These are phyloP conservation scores for Leishmania aethiopica DNA, from an alignment of 208 protist species.

Conservation along the genomic window DNA sequence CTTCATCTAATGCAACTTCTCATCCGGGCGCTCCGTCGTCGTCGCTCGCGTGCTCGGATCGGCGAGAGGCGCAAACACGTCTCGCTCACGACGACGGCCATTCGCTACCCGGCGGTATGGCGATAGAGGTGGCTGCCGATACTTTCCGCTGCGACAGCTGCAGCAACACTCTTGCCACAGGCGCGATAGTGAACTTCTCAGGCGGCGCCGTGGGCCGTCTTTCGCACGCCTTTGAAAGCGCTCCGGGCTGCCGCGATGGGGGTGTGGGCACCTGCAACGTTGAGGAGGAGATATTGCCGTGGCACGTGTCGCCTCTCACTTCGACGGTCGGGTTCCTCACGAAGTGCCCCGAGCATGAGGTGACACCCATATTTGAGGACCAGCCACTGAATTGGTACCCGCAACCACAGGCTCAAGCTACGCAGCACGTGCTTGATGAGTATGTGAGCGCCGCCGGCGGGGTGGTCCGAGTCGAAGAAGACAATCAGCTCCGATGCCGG, in stretches of 20 bases:
- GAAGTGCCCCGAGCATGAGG: background rate
- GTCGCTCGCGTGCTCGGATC: background rate
- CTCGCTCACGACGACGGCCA: background rate
- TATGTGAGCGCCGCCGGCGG: background rate
- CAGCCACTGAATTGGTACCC: background rate
- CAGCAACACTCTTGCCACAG: background rate
- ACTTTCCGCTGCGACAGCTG: background rate
- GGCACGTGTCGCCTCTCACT: background rate
- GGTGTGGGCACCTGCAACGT: background rate
- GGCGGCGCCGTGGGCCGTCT: background rate
- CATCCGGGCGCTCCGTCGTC: background rate
- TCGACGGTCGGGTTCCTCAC: background rate
- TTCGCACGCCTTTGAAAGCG: background rate
- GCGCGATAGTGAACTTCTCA: background rate
- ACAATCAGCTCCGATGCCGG: background rate
- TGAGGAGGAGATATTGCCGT: background rate
- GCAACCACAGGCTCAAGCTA: background rate
- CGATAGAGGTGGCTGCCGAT: conserved; percentile 13
- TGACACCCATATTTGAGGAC: conserved; percentile 11
- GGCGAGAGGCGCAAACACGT: background rate
- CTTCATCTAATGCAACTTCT: background rate
- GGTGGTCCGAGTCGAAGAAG: background rate
- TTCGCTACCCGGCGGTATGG: background rate
- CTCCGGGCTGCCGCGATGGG: background rate
- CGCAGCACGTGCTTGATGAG: background rate